Conservation (phyloP, 78 protist genomes). For the Bodo saltans region DNA sequence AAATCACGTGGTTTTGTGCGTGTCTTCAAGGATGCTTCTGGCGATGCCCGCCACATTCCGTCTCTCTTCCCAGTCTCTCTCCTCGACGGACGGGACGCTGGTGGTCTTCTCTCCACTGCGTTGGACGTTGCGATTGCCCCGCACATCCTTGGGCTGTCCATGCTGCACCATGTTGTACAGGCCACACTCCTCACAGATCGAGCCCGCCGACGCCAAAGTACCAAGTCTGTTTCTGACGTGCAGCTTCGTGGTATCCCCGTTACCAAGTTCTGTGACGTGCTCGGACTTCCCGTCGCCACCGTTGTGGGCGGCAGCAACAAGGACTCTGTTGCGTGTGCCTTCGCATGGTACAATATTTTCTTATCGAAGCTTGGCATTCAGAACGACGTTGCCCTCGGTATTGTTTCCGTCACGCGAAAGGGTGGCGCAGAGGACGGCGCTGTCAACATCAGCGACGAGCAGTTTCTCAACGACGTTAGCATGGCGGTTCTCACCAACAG, state of each 20-base stretch:
- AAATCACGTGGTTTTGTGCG: constrained; percentile 1
- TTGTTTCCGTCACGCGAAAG: background rate
- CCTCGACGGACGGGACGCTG: background rate
- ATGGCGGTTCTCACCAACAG: too few relatives aligned
- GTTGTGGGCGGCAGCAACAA: background rate
- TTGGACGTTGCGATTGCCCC: background rate
- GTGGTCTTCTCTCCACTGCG: background rate
- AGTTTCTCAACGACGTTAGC: background rate
- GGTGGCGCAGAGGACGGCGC: constrained; percentile 12
- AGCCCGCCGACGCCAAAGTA: background rate
- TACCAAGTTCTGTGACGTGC: background rate
- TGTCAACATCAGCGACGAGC: background rate
- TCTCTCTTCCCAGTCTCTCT: background rate
- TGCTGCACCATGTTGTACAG: background rate
- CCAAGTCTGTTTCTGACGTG: background rate
- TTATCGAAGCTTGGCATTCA: background rate
- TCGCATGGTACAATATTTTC: background rate
- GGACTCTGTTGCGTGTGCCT: background rate
- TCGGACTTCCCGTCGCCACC: background rate
- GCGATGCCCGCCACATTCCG: background rate
- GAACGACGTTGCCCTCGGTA: background rate
- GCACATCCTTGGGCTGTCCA: constrained; percentile 3
- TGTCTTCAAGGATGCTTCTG: background rate
- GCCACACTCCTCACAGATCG: background rate
- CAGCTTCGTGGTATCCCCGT: background rate